These are phyloP conservation scores for Leishmania mexicana DNA, from an alignment of 208 protist genomes.

Conservation along the genomic window DNA sequence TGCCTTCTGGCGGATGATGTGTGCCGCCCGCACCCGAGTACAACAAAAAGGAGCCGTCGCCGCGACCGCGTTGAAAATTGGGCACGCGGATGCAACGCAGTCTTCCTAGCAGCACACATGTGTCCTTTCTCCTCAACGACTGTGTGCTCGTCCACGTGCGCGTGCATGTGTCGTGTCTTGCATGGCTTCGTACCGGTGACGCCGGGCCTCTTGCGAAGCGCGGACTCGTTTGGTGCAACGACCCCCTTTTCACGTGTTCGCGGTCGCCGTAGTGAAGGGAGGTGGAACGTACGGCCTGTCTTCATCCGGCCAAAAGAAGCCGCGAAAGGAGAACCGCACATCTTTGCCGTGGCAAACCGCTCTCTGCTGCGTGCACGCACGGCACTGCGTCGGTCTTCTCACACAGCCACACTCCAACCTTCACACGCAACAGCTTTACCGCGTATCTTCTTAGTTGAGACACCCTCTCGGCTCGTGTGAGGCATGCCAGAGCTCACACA, in stretches of 20 bases:
- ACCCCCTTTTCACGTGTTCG: not conserved
- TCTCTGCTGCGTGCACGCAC: not conserved
- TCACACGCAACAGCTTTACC: not conserved
- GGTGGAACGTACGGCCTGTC: not conserved
- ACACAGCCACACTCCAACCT: not conserved
- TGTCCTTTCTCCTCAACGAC: not conserved
- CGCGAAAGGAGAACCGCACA: not conserved
- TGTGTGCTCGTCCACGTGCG: not conserved
- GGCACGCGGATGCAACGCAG: not conserved
- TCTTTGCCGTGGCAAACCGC: not conserved
- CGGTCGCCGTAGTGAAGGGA: not conserved
- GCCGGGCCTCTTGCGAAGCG: not conserved
- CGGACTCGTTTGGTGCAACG: not conserved
- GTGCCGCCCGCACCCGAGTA: not conserved
- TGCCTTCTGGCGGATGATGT: conserved; percentile 5
- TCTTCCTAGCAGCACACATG: not conserved
- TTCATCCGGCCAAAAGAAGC: not conserved
- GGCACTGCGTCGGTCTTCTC: not conserved
- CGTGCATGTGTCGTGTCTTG: not conserved
- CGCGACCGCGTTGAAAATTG: not conserved
- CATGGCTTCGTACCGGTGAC: not conserved
- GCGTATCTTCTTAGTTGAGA: not conserved
- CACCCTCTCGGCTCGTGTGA: not conserved
- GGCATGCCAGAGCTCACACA: not conserved
- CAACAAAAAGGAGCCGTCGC: not conserved